A percentile compares a stretch with the other conserved stretches of the same genome.
Evolutionary conservation across 176 grass and related monocot genomes (phyloP).

Genomic region (Oryza glaberrima): DNA sequence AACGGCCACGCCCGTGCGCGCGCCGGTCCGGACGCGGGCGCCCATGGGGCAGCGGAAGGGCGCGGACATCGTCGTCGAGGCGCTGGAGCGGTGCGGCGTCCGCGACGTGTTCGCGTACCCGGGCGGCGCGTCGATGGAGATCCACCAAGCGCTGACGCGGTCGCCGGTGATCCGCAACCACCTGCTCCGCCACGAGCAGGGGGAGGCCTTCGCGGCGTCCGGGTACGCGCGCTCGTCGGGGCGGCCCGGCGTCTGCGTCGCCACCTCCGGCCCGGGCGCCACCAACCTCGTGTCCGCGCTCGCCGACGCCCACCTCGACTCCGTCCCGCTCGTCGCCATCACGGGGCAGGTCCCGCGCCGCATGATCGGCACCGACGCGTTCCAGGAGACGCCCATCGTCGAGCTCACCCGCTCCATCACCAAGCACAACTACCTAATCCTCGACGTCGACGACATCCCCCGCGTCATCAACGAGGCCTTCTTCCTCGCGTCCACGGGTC

Average conservation of each 20-base stretch:
- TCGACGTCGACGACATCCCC: conserved; percentile 41
- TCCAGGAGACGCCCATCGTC: conserved; percentile 50
- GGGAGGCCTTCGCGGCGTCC: conserved; percentile 69
- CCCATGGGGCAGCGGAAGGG: conserved; percentile 52
- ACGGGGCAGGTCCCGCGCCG: conserved; percentile 43
- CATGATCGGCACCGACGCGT: conserved; percentile 53
- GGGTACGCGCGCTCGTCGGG: conserved; percentile 49
- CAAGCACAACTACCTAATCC: conserved; percentile 51
- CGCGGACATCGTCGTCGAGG: conserved; percentile 89
- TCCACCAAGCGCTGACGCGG: conserved; percentile 80
- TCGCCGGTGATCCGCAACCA: conserved; percentile 64
- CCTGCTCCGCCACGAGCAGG: conserved; percentile 78
- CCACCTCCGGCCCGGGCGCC: conserved; percentile 39
- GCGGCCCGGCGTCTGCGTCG: conserved; percentile 16
- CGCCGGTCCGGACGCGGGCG: conserved; percentile 45
- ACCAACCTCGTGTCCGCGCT: conserved; percentile 45
- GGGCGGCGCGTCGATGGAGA: conserved; percentile 85
- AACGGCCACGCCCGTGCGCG: too few relatives aligned
- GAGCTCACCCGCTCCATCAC: conserved; percentile 48
- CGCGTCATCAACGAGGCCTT: conserved; percentile 44
- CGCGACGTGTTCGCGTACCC: conserved; percentile 88
- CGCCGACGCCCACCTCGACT: conserved; percentile 42
- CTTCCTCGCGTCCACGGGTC: conserved; percentile 27
- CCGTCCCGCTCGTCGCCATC: conserved; percentile 41
- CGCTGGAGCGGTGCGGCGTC: conserved; percentile 82